Base-by-base conservation (phyloP, 768 basidiomycete species). In the Lactarius trivialis region DNA sequence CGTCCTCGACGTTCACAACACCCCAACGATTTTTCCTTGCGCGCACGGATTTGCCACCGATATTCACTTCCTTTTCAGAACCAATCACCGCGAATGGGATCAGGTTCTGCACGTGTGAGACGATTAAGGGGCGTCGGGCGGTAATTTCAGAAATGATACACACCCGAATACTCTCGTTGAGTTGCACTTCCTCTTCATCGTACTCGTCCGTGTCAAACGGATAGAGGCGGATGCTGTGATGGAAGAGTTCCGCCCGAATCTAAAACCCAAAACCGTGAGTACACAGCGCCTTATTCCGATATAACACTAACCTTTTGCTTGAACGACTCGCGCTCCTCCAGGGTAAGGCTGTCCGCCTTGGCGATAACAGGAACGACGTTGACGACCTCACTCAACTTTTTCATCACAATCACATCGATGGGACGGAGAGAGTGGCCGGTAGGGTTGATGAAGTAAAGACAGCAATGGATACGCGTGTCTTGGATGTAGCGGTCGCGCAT, bases 341-440 rank as follows among this genome's bases (percentile, higher is more conserved):
- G 73, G 2, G 95, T 98, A 79, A 99, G 81, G 66, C 86, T 88
- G 75, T 99, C 96, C 33, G 91, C 83, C 82, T 99, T 99, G 68
- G 97, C 96, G 70, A 99, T 98, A 64, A 99, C 91, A n/a, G 96
- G 96, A 8, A 99, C 95, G 56, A 99, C 96, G 69, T 99, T 99
- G 74, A 98, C 97, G 48, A 98, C 96, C 73, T 98, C 97, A 73
- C 90, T 91, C 64, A 99, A 80, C 79, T 98, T 98, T 82, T 98
- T 97, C 88, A 99, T 93, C 67, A 99, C 97, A 71, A 94, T 94
- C 51, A 98, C 88, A 70, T 99, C 96, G 70, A 99, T 94, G 33
- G 97, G 87, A 64, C 95, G 92, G 60, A 99, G 84, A 4, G 90
- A 86, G 76, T 99, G 96, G 24, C 96, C 96, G n/a, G 95, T 97